Base-by-base conservation (phyloP, 805 yeast species). In the Zygosaccharomyces rouxii region DNA sequence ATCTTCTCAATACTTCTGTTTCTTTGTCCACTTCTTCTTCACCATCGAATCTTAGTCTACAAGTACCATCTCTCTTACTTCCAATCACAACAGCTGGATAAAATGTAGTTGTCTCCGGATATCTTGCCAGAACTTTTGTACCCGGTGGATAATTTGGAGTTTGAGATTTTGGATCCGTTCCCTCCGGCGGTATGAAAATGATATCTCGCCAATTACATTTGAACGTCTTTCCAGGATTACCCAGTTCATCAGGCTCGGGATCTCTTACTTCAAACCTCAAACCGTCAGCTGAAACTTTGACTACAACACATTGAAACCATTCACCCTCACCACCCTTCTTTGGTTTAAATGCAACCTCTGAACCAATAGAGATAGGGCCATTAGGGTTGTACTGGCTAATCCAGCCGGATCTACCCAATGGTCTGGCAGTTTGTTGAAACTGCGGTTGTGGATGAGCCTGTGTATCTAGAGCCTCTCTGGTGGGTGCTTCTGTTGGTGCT, bases 31-130 rank as follows among this genome's bases (percentile, higher is more conserved):
- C 95, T 59, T 94, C 99, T 63, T 94, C 99, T 64, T 94, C 99
- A 7, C 98, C 99, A 56, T 92, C 98, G 60, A 94, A 94, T 59
- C 80, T 79, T 48, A 94, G 72, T 54, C 89, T 71, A 54, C 95
- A 92, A 10, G 76, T 78, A 0, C 90, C 89, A 54, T 84, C 90
- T 55, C 86, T 63, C 52, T 80, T 81, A 41, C 79, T 75, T 0
- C 95, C 90, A 21, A 83, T 82, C 2, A 94, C 97, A 43, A 86
- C 87, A 0, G 99, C 99, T 3, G 95, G 88, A 60, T 94, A 94
- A 59, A 94, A 94, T 0, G 98, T 90, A 0, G 99, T 94, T 0
- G 99, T 94, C 57, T 94, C 99, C 1, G 99, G 99, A 60, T 94
- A 94, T 59, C 95, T 76, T 0, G 97, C 99, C 50, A 94, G 72